These are phyloP conservation scores for Datura wrightii DNA, from an alignment of 257 asterid genomes.

Conservation along the genomic window DNA sequence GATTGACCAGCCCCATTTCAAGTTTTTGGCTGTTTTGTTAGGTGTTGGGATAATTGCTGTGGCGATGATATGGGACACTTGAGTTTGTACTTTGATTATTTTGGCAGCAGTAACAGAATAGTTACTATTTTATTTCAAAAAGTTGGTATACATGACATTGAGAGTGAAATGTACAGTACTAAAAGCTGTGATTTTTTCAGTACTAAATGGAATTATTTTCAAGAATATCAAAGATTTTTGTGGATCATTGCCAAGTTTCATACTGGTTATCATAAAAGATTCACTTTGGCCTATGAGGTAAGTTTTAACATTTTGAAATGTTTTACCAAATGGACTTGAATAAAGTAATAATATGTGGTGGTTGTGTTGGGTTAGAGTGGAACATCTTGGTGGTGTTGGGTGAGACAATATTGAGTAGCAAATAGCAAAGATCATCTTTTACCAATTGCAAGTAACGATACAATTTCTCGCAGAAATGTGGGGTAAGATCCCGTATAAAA, in stretches of 20 bases:
- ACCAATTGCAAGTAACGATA: neutral
- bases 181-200: neutral
- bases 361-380: neutral
- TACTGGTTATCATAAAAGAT: neutral
- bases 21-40: slow-evolving; percentile 70
- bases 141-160: neutral
- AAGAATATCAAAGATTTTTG: neutral
- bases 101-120: neutral
- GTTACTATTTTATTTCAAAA: neutral
- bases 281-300: neutral
- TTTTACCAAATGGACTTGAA: no score
- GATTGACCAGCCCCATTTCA: slow-evolving; percentile 51
- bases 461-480: no score
- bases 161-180: neutral
- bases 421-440: neutral
- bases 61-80: slow-evolving; percentile 95
- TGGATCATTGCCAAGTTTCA: slow-evolving; percentile 1
- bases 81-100: slow-evolving; percentile 28
- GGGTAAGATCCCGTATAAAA: no score
- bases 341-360: neutral
- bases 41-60: slow-evolving; percentile 87
- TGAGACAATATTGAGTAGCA: neutral
- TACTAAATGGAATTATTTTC: neutral
- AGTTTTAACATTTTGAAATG: neutral
- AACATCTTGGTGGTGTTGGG: neutral